A percentile compares a stretch with the other conserved stretches of the same genome.
Conservation (phyloP, 2,329 filamentous ascomycete genomes). For the Colletotrichum sp. region DNA sequence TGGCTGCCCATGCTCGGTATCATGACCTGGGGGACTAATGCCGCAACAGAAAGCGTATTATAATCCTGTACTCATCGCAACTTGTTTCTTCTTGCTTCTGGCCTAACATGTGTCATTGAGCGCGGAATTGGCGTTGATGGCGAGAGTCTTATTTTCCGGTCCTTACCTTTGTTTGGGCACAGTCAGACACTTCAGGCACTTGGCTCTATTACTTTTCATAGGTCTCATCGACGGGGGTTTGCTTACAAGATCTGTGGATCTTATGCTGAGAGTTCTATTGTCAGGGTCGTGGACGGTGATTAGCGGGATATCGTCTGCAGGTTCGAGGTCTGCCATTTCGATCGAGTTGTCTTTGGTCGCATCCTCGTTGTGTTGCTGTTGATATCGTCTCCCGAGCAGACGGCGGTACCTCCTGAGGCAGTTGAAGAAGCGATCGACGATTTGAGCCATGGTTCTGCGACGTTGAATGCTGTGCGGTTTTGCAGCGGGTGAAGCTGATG, state of each 20-base stretch:
- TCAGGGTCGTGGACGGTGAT: neutral
- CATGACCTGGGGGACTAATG: conserved; percentile 41
- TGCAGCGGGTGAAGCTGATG: neutral
- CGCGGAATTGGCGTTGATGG: neutral
- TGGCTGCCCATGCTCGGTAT: conserved; percentile 61
- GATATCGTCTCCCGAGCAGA: neutral
- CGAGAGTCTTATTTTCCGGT: neutral
- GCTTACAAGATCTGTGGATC: neutral
- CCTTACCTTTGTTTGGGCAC: neutral
- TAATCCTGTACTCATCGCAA: neutral
- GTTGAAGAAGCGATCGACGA: neutral
- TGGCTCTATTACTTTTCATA: neutral
- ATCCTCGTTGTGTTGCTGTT: neutral
- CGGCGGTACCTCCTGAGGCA: neutral
- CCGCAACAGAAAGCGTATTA: neutral
- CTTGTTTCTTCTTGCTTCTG: neutral
- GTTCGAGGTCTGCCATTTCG: neutral
- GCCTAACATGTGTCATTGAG: neutral
- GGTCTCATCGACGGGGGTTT: neutral
- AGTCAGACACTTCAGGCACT: neutral
- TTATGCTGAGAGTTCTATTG: neutral
- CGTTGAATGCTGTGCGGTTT: neutral
- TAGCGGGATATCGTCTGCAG: neutral
- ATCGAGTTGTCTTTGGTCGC: neutral
- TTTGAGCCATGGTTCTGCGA: neutral